phyloP scores from a whole-genome alignment of 768 basidiomycete species.

The Boletus vermiculosoides region DNA sequence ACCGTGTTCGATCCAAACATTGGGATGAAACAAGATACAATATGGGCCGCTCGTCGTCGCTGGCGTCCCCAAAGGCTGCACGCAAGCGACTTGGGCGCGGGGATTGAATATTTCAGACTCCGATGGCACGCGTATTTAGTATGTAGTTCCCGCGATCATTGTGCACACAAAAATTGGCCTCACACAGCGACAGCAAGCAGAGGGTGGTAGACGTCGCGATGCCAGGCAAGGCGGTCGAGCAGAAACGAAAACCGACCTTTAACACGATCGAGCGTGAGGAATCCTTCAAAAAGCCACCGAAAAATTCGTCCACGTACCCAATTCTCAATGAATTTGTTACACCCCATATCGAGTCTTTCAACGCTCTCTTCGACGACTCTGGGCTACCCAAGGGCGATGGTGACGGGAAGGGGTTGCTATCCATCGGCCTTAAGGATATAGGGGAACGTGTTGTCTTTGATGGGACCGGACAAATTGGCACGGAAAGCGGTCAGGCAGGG shows the following conservation, averaged over 20 bases:
- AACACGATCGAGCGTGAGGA: conserved; percentile 79
- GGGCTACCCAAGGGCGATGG: conserved; percentile 72
- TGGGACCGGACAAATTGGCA: conserved; percentile 52
- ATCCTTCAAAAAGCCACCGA: conserved; percentile 72
- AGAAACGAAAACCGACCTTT: conserved; percentile 58
- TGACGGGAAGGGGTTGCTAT: conserved; percentile 77
- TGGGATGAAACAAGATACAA: conserved; percentile 21
- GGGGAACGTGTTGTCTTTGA: conserved; percentile 94
- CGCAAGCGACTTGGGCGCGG: conserved; percentile 20
- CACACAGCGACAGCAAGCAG: not conserved
- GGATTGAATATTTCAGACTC: conserved; percentile 14
- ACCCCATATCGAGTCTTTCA: conserved; percentile 96
- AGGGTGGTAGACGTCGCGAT: conserved; percentile 32
- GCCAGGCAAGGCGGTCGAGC: conserved; percentile 47
- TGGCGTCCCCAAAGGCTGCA: conserved; percentile 14
- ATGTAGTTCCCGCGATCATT: conserved; percentile 24
- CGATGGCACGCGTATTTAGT: conserved; percentile 23
- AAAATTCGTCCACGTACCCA: conserved; percentile 63
- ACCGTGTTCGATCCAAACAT: conserved; percentile 61
- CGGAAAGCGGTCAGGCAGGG: conserved; percentile 51
- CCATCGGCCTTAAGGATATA: conserved; percentile 77
- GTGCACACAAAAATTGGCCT: conserved; percentile 9
- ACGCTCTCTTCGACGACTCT: conserved; percentile 92
- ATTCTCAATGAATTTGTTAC: conserved; percentile 90
- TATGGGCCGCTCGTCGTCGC: conserved; percentile 26